A percentile compares a stretch with the other conserved stretches of the same genome.
Evolutionary conservation across 176 grass and related monocot species (phyloP).

Genomic region (Avena atlantica): DNA sequence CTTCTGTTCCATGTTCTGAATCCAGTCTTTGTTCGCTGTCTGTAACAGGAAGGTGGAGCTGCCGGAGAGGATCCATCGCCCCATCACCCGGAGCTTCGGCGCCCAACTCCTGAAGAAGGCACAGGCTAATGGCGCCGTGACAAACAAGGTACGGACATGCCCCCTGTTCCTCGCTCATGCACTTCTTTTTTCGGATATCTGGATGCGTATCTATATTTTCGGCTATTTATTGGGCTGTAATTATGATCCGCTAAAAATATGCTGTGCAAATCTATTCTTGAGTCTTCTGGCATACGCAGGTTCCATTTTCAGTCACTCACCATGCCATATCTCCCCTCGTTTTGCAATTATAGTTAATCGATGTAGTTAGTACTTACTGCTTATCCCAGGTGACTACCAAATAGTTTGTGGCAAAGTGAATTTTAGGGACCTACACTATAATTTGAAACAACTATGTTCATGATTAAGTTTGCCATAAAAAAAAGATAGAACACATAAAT

Average conservation of each 20-base stretch:
- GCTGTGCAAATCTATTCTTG: neutral
- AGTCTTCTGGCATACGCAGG: neutral
- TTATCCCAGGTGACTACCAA: conserved; percentile 17
- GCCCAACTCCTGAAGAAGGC: conserved; percentile 65
- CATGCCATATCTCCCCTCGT: neutral
- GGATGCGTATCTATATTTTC: conserved; percentile 28
- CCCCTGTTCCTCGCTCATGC: no score
- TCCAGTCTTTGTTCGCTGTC: no score
- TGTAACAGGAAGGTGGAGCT: neutral
- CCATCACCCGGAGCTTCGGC: conserved; percentile 63
- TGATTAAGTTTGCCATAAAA: conserved; percentile 11
- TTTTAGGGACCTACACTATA: neutral
- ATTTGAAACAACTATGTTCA: conserved; percentile 7
- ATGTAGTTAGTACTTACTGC: neutral
- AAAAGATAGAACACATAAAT: conserved; percentile 8
- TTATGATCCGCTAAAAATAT: conserved; percentile 17
- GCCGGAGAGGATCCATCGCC: conserved; percentile 54
- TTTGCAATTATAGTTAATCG: conserved; percentile 19
- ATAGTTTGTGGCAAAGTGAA: conserved; percentile 18
- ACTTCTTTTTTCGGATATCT: neutral
- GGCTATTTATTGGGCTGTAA: neutral
- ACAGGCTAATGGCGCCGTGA: conserved; percentile 42
- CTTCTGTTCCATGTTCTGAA: no score
- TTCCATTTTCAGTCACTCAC: neutral
- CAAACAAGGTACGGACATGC: neutral